Percentiles rank a stretch among this genome's conserved stretches.
Evolutionary conservation across 805 yeast genomes (phyloP).

Genomic region (Nakazawaea ishiwadae): DNA sequence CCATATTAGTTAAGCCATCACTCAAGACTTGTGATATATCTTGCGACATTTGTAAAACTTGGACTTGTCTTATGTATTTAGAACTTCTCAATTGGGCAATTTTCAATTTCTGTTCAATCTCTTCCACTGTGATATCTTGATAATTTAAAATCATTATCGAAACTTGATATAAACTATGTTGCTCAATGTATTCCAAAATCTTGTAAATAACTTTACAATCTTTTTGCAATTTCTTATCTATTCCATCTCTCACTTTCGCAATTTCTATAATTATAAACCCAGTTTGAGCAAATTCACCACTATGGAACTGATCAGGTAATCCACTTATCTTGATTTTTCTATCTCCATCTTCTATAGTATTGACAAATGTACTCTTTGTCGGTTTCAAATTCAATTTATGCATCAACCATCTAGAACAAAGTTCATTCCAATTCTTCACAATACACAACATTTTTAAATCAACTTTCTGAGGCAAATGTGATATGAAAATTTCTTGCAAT

Average conservation of each 20-base stretch:
- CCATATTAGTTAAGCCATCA: neutral
- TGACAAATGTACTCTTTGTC: slow-evolving; percentile 24
- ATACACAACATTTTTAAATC: slow-evolving; percentile 32
- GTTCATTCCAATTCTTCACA: slow-evolving; percentile 42
- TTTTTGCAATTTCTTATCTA: slow-evolving; percentile 11
- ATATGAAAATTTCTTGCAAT: slow-evolving; percentile 48
- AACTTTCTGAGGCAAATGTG: no score
- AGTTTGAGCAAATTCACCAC: slow-evolving; percentile 33
- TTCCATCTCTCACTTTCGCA: slow-evolving; percentile 34
- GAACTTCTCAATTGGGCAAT: neutral
- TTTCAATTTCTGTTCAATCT: neutral
- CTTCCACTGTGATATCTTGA: neutral
- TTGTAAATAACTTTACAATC: slow-evolving; percentile 18
- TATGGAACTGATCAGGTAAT: slow-evolving; percentile 35
- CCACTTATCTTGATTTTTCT: slow-evolving; percentile 32
- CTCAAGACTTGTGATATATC: neutral
- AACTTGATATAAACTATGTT: slow-evolving; percentile 14
- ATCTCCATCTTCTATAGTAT: slow-evolving; percentile 21
- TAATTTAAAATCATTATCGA: slow-evolving; percentile 14
- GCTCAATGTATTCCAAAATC: slow-evolving; percentile 17
- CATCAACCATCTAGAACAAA: slow-evolving; percentile 46
- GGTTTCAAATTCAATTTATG: slow-evolving; percentile 36
- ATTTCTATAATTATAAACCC: slow-evolving; percentile 47
- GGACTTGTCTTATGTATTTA: neutral
- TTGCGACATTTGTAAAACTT: neutral